Evolutionary conservation across 352 stramenopile genomes (phyloP), one percentile per base, ranked within the genome.

Genomic region (Peronosclerospora sorghi): DNA sequence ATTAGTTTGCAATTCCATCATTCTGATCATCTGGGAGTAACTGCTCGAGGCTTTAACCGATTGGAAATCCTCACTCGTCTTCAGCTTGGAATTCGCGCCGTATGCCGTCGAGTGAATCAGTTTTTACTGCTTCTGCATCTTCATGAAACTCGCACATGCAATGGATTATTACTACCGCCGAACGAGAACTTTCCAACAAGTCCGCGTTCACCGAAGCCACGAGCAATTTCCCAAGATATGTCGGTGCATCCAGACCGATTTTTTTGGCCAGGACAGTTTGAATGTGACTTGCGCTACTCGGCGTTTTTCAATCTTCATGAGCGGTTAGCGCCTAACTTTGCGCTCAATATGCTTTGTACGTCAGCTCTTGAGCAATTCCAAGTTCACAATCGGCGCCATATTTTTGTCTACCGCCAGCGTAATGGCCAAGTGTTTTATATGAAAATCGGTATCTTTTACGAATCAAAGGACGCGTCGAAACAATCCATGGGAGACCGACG

Each of bases 371-470:
- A 94, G 51, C 82, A 89, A 41, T 94, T 94, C 36, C 77, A 94
- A 68, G 82, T 94, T 23, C 80, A 91, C 62, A 94, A 94, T 52
- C 71, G 82, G 3, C 73, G 75, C 1, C 73, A 94, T 23, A 75
- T 88, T 20, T 94, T 94, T 51, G 82, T 94, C 8, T 94, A 94
- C 38, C 65, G 78, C 12, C 79, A 94, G 53, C 74, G 77, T 4
- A 72, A 78, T 15, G 79, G 82, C 2, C 75, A 92, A 35, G 82
- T 92, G 14, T 94, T 92, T 58, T 94, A 94, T 51, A 88, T 94
- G 61, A 86, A 86, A 41, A 87, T 92, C 51, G 82, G 74, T 32
- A 62, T 85, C 40, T 69, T 65, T 37, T 59, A 71, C 29, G 60
- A 64, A 36, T 41, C 34, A 41, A 41, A 32, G 12, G 34, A 28